Evolutionary conservation across 1,284 basidiomycete species (phyloP), one percentile per base, ranked within the genome.

Genomic region (Xerocomus cyaneibrunnescens): DNA sequence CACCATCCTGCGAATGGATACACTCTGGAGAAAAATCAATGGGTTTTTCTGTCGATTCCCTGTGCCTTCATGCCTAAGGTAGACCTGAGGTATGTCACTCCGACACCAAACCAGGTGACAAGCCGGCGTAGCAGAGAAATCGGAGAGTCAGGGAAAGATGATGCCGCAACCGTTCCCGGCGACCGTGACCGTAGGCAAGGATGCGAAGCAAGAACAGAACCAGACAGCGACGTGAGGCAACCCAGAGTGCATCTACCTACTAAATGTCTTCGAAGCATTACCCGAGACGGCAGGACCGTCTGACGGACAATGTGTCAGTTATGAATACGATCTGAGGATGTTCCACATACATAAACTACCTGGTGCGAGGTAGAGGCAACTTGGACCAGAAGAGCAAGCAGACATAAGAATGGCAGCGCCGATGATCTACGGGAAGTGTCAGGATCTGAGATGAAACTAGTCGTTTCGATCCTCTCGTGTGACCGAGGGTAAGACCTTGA

Each of bases 331-430:
- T 3, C 21, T 2, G 5, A 19, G 31, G 10, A 35, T 17, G 19
- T 16, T 9, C 7, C 28, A 3, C 57, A 2, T 56, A 65, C 62
- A 65, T 45, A 67, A 35, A 44, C 50, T 61, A 27, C 60, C 62
- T 8, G 62, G 66, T 17, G 64, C 36, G 19, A 63, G 50, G 36
- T 65, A 65, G 16, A 63, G 60, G 34, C 62, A 62, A 44, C 60
- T 63, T 8, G 64, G 61, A 19, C 52, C 38, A 12, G 62, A 82
- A 3, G 82, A 85, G 72, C 80, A 81, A 3, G 86, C 85, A 1
- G 83, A 78, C 14, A 79, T 80, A 35, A 88, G 64, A 39, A 89
- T 76, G 42, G 74, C 77, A 22, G 85, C 85, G 57, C 89, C 88
- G 68, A 87, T 82, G 57, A 85, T 64, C 73, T 65, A n/a, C 2